phyloP scores from a whole-genome alignment of 2,329 filamentous ascomycete species.

The Arthrobotrys megalospora region DNA sequence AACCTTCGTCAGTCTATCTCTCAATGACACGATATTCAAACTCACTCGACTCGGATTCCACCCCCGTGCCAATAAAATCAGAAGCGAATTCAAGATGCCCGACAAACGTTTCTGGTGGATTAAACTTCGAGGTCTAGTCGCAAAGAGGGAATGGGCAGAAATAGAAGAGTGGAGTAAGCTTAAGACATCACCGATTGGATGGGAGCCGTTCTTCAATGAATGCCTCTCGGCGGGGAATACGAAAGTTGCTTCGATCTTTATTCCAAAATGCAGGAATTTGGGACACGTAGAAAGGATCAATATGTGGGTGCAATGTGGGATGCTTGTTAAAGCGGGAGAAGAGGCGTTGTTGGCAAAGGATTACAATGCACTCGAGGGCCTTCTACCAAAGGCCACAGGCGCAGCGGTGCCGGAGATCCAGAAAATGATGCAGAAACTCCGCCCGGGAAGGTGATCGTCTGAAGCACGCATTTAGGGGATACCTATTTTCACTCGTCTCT shows the following conservation, averaged over 20 bases:
- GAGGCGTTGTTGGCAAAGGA: slow-evolving; percentile 90
- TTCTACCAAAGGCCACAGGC: slow-evolving; percentile 81
- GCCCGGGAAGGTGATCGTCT: slow-evolving; percentile 65
- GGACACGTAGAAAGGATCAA: slow-evolving; percentile 79
- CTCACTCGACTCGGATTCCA: slow-evolving; percentile 85
- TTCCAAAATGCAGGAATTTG: slow-evolving; percentile 86
- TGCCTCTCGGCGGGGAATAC: slow-evolving; percentile 90
- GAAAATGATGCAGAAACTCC: slow-evolving; percentile 76
- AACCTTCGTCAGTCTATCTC: slow-evolving; percentile 83
- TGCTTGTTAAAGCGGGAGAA: slow-evolving; percentile 89
- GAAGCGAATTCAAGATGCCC: slow-evolving; percentile 91
- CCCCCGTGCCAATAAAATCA: slow-evolving; percentile 87
- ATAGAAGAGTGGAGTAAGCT: slow-evolving; percentile 84
- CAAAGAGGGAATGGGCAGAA: slow-evolving; percentile 91
- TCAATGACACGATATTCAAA: slow-evolving; percentile 93
- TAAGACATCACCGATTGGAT: slow-evolving; percentile 92
- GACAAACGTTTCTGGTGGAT: slow-evolving; percentile 93
- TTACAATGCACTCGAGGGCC: slow-evolving; percentile 78
- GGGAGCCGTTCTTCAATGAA: slow-evolving; percentile 97
- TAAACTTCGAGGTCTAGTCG: slow-evolving; percentile 87
- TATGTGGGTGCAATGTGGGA: slow-evolving; percentile 97
- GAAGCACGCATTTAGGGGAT: slow-evolving; percentile 61
- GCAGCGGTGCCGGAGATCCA: slow-evolving; percentile 85
- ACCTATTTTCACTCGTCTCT: neutral
- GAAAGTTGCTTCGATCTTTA: slow-evolving; percentile 84